Conservation (phyloP, 2,329 filamentous ascomycete species). For the Ophiosphaerella herpotricha region DNA sequence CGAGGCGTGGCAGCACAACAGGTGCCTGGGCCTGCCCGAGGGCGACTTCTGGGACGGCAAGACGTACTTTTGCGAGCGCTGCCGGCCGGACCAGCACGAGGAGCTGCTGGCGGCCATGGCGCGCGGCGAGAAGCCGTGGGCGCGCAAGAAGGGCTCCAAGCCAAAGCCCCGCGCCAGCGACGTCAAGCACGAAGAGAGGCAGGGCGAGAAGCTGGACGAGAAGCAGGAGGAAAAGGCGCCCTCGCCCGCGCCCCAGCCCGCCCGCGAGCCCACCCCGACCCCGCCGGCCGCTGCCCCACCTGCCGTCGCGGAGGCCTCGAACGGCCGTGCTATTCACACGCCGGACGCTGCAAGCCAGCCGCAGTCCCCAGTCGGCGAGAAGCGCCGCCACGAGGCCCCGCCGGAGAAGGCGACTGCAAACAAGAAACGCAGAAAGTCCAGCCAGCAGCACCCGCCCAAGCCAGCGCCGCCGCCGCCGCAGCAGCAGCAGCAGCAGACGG, state of each 20-base stretch:
- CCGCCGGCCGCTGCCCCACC: conserved; percentile 12
- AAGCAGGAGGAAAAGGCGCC: conserved; percentile 48
- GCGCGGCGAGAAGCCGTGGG: conserved; percentile 84
- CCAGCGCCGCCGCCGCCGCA: conserved; percentile 28
- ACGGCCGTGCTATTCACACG: conserved; percentile 26
- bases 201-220: conserved; percentile 23
- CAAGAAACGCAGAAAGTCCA: conserved; percentile 46
- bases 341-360: conserved; percentile 36
- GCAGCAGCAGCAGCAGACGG: neutral
- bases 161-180: conserved; percentile 70
- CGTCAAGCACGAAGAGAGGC: neutral
- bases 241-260: conserved; percentile 13
- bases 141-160: conserved; percentile 61
- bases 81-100: conserved; percentile 80
- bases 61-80: conserved; percentile 87
- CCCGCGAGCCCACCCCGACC: conserved; percentile 12
- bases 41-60: conserved; percentile 59
- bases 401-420: conserved; percentile 38
- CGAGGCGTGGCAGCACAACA: conserved; percentile 94
- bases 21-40: conserved; percentile 87
- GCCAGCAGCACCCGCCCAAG: conserved; percentile 23
- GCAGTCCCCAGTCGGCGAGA: conserved; percentile 43
- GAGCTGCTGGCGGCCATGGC: conserved; percentile 78
- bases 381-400: conserved; percentile 41
- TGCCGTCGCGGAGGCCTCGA: conserved; percentile 20